Evolutionary conservation across 179 eudicot species (phyloP).

Genomic region (Amaranthus tricolor): DNA sequence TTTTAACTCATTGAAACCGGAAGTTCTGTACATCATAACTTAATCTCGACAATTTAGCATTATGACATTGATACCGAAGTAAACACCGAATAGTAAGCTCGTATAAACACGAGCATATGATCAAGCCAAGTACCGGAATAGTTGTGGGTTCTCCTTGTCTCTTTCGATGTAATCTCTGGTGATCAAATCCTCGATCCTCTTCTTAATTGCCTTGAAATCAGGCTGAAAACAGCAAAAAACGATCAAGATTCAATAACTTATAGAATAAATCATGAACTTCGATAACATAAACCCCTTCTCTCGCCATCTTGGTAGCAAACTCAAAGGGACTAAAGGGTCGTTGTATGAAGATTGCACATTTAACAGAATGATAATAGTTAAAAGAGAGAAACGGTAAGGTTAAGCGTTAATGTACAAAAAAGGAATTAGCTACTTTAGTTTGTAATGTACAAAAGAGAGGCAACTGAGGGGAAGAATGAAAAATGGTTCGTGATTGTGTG

Average conservation of each 20-base stretch:
- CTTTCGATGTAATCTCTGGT: constrained; percentile 82
- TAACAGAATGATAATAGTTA: too few relatives aligned
- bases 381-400: too few relatives aligned
- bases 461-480: too few relatives aligned
- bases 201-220: constrained; percentile 56
- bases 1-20: constrained; percentile 13
- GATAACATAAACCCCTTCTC: too few relatives aligned
- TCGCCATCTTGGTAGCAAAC: too few relatives aligned
- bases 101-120: neutral
- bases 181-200: constrained; percentile 85
- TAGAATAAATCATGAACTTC: too few relatives aligned
- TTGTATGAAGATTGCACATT: too few relatives aligned
- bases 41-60: constrained; percentile 9
- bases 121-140: constrained; percentile 74
- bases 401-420: too few relatives aligned
- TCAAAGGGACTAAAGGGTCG: too few relatives aligned
- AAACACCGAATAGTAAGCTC: neutral
- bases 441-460: too few relatives aligned
- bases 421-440: too few relatives aligned
- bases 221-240: constrained; percentile 46
- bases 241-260: neutral
- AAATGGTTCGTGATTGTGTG: too few relatives aligned
- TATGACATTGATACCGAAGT: constrained; percentile 11
- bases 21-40: constrained; percentile 29
- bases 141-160: constrained; percentile 71